A percentile compares a stretch with the other conserved stretches of the same genome.
These are phyloP conservation scores for Auricularia sp. DNA, from an alignment of 768 basidiomycete genomes.

Conservation along the genomic window DNA sequence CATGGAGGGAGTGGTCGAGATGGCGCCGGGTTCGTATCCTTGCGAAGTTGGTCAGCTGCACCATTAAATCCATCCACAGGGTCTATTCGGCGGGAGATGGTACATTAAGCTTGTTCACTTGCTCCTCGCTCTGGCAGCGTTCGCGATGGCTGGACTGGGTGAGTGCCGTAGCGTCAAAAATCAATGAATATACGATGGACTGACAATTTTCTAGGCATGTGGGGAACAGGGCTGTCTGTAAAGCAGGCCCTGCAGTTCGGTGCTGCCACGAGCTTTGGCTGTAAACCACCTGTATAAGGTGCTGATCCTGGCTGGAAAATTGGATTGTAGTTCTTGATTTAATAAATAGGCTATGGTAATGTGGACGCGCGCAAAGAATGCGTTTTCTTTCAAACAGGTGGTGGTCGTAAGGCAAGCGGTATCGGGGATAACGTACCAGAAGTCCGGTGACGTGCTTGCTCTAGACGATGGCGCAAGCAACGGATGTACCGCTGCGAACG, in stretches of 20 bases:
- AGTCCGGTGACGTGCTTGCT: too few species aligned
- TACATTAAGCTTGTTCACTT: slow-evolving; percentile 47
- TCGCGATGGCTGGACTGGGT: slow-evolving; percentile 43
- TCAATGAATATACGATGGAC: background rate
- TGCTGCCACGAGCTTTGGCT: slow-evolving; percentile 46
- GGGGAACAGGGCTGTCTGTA: slow-evolving; percentile 38
- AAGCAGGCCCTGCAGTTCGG: slow-evolving; percentile 29
- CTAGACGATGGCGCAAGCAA: too few species aligned
- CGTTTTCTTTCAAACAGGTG: too few species aligned
- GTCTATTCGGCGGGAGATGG: slow-evolving; percentile 32
- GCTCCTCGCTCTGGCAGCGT: slow-evolving; percentile 32
- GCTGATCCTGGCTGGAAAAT: background rate
- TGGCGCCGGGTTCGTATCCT: slow-evolving; percentile 1
- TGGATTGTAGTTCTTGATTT: too few species aligned
- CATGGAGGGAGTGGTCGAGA: slow-evolving; percentile 20
- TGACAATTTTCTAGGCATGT: slow-evolving; percentile 1
- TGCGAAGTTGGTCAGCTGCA: slow-evolving; percentile 11
- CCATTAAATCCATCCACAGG: slow-evolving; percentile 10
- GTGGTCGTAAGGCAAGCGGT: too few species aligned
- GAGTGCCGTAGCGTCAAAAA: slow-evolving; percentile 9
- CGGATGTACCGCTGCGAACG: too few species aligned
- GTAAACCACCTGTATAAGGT: slow-evolving; percentile 33
- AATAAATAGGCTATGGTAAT: too few species aligned
- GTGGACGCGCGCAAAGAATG: too few species aligned
- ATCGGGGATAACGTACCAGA: too few species aligned